These are phyloP conservation scores for Lipomyces oligophaga DNA, from an alignment of 805 yeast genomes.

Conservation along the genomic window DNA sequence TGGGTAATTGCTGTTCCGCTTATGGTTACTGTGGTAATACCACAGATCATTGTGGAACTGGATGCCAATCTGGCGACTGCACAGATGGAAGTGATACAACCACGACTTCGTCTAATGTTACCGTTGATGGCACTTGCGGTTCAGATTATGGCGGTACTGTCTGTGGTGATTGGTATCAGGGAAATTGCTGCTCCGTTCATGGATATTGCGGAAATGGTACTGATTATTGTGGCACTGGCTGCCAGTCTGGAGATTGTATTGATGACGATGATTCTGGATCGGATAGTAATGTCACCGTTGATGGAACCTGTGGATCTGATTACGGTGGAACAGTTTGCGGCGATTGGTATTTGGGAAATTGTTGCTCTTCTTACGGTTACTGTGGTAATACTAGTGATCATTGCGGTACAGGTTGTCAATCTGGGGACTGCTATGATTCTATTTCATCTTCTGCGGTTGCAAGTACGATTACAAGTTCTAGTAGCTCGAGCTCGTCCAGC, in stretches of 20 bases:
- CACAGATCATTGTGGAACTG: constrained; percentile 11
- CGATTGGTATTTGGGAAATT: constrained; percentile 13
- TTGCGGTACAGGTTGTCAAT: constrained; percentile 10
- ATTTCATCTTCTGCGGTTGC: not conserved
- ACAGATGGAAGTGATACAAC: not conserved
- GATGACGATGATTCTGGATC: no score
- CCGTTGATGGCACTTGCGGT: constrained; percentile 19
- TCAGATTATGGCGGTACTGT: not conserved
- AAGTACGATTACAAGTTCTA: not conserved
- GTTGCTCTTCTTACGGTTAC: constrained; percentile 23
- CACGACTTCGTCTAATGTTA: constrained; percentile 8
- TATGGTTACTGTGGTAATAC: constrained; percentile 19
- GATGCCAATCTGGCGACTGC: constrained; percentile 6
- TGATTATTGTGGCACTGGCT: constrained; percentile 12
- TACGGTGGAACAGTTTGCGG: constrained; percentile 11
- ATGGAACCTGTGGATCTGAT: constrained; percentile 20
- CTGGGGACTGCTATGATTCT: constrained; percentile 1
- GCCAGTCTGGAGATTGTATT: constrained; percentile 10
- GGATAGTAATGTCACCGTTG: constrained; percentile 6
- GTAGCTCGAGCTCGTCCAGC: constrained; percentile 1
- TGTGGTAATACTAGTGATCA: constrained; percentile 14
- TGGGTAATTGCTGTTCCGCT: constrained; percentile 20
- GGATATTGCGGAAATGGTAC: constrained; percentile 19
- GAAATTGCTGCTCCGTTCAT: constrained; percentile 18
- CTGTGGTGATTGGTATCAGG: constrained; percentile 12